Conservation (phyloP, 306 rosid species). For the Cucumis melo region DNA sequence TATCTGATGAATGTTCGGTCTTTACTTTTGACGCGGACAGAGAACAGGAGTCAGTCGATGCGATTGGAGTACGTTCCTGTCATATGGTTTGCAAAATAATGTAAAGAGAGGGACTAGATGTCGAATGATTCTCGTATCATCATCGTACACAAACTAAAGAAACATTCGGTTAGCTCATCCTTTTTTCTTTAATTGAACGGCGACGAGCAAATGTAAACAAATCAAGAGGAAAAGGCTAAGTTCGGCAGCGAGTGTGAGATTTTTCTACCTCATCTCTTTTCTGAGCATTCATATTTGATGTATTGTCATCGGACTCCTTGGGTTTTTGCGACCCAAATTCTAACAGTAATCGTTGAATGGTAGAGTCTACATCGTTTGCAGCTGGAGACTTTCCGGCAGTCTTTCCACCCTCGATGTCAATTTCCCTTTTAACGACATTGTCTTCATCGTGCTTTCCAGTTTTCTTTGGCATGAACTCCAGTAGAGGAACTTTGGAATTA, state of each 20-base stretch:
- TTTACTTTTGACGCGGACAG: neutral
- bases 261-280: neutral
- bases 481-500: neutral
- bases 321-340: neutral
- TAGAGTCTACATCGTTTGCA: neutral
- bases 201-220: neutral
- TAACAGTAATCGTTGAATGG: neutral
- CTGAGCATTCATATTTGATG: neutral
- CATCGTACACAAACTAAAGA: neutral
- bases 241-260: neutral
- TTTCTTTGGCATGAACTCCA: neutral
- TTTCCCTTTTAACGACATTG: constrained; percentile 28
- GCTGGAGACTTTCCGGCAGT: constrained; percentile 17
- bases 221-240: neutral
- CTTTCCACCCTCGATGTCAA: constrained; percentile 46
- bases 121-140: neutral
- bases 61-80: neutral
- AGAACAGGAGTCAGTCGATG: neutral
- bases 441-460: neutral
- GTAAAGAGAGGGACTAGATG: neutral
- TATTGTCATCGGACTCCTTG: neutral
- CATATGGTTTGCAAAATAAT: neutral
- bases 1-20: neutral
- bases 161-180: neutral
- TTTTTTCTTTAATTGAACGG: neutral